Conservation (phyloP, 305 asterid genomes). For the Withania somnifera region DNA sequence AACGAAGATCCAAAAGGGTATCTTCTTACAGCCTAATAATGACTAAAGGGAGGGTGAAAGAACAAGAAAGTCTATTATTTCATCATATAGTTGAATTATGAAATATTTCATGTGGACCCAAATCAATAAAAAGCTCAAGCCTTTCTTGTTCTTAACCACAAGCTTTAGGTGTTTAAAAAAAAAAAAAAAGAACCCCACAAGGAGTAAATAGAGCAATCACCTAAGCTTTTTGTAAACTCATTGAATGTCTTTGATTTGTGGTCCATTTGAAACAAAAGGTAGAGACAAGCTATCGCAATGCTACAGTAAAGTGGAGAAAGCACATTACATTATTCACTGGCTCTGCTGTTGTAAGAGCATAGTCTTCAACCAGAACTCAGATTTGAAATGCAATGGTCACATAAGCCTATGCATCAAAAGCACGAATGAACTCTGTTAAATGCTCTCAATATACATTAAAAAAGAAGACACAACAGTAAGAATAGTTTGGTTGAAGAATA, state of each 20-base stretch:
- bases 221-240: background rate
- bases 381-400: background rate
- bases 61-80: background rate
- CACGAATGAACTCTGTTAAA: background rate
- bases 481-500: background rate
- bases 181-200: background rate
- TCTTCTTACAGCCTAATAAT: slow-evolving; percentile 4
- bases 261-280: background rate
- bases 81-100: background rate
- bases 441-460: background rate
- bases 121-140: background rate
- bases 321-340: background rate
- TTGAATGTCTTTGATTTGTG: background rate
- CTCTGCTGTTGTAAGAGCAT: background rate
- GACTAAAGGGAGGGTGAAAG: background rate
- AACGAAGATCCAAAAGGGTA: background rate
- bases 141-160: background rate
- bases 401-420: background rate
- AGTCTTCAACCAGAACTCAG: background rate
- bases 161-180: background rate
- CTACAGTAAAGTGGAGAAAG: background rate
- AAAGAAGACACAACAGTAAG: background rate
- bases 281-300: background rate
- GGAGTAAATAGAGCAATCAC: background rate
- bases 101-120: background rate